Base-by-base conservation (phyloP, 2,329 filamentous ascomycete genomes). In the Xylaria polymorpha region DNA sequence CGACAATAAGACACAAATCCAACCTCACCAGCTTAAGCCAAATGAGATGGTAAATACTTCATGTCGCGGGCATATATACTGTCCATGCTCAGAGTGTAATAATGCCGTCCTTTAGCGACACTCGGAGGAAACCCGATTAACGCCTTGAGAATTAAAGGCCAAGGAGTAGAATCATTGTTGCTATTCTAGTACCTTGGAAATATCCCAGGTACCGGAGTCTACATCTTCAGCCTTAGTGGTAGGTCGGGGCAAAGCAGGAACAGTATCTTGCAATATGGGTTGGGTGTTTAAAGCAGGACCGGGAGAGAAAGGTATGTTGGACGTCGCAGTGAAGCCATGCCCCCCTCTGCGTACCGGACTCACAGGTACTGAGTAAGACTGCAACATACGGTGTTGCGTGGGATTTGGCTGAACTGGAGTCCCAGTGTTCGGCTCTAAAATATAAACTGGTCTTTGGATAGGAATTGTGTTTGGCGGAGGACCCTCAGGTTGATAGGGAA, bases 401-500 rank as follows among this genome's bases (percentile, higher is more conserved):
- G n/a, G 64, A 55, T 50, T 64, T 58, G 64, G 66, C 20, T 39
- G 66, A 41, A 61, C 53, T 25, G 73, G 68, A 5, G 69, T 71
- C 10, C 69, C 70, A 20, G 71, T 73, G 50, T 75, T 77, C 12
- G 75, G 74, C 25, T 76, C 72, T 12, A 77, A 58, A 43, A 78
- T 75, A 41, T 73, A 71, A 18, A 77, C 46, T 7, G 77, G 76
- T 1, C 67, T 65, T 9, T 73, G 69, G 41, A 76, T 79, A 7
- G 78, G 73, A 18, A 83, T 70, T 0, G 82, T 61, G 4, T 78
- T 75, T 0, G 86, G 81, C 0, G 79, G 69, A 1, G 85, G 84
- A 0, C 86, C 87, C n/a, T 86, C 83, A 0, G 87, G 86, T 67
- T 88, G 85, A 70, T 88, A 88, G 0, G 82, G 82, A 29, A 89